Evolutionary conservation across 768 basidiomycete genomes (phyloP), one percentile per base, ranked within the genome.

Genomic region (Hypsizygus marmoreus): DNA sequence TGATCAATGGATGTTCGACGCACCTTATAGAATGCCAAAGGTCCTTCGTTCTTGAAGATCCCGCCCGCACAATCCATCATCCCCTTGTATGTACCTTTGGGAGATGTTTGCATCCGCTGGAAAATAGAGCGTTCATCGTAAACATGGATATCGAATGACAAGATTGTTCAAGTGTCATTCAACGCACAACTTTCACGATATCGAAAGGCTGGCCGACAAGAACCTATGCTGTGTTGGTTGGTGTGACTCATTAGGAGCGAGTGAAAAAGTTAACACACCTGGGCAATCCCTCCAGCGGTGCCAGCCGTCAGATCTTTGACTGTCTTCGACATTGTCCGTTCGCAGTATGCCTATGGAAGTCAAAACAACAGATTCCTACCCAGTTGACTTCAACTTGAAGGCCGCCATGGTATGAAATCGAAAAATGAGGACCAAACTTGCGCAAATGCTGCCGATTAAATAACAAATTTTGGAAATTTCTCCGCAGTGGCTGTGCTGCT

Each of bases 181-280:
- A 51, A 81, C 88, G 63, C 62, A 92, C 91, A 70, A 94, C 91
- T 85, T 97, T 97, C 71, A 94, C 90, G 53, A 95, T 94, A 67
- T 97, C 94, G 67, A 97, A 97, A 10, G 94, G 94, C 66, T 95
- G 91, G 37, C 91, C 92, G 36, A 93, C 91, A 35, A 93, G 75
- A 49, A 92, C 88, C 88, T 91, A 42, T 16, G 43, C 28, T 13
- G 13, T 49, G 44, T 28, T 17, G 34, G 34, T 51, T 48, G 46
- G 54, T 51, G 59, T 37, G 52, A 54, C 39, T 31, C 45, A 50
- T 42, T 52, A 50, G 31, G 38, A 20, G 35, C 33, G 19, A 41
- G 26, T 43, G 29, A 43, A 35, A 14, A 46, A 25, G 23, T n/a
- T 12, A 16, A 51, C 58, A 43, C 55, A 83, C 90, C 81, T 95